Evolutionary conservation across 192 early-diverging fungal species (phyloP), one percentile per base, ranked within the genome.

Genomic region (Chytriomyces confervae): DNA sequence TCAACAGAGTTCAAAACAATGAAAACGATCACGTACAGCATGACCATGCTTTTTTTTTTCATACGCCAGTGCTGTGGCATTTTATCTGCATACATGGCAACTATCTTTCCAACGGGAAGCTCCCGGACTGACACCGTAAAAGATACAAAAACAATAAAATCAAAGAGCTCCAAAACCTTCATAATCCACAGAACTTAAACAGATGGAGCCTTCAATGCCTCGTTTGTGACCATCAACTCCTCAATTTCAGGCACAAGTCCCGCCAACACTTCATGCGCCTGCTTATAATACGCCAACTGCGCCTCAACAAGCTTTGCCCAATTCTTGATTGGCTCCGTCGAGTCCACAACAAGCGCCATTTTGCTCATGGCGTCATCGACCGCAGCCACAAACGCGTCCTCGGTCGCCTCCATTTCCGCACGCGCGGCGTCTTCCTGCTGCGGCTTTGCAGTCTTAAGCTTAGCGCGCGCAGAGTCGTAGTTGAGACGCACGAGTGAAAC

Each of bases 341-440:
- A 94, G 78, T 95, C 96, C 36, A 98, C 89, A 7, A 96, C 94
- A 27, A 91, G 84, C 79, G 93, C 94, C 97, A 99, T 99, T 72
- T 96, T 89, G 8, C 86, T 92, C 82, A 95, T 99, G 20, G 95
- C 94, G 78, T 98, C 95, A 80, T 98, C 96, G 43, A 99, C 93
- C 6, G 94, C 93, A 13, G 92, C 93, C 7, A 98, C 95, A 90
- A 98, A 98, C 66, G 93, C 90, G 87, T 98, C 97, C 83, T 99
- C 96, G 18, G 95, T 92, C 49, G 91, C 85, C 79, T 96, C 94
- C n/a, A 97, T 93, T 68, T 97, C 95, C 6, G 88, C 78, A 29
- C 95, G 88, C 27, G 89, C 89, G 46, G 85, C 91, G 50, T 97
- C 96, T 7, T 89, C 91, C 43, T 83, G 81, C 46, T 93, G 91